Base-by-base conservation (phyloP, 768 basidiomycete species). In the Leccinum barrowsii region DNA sequence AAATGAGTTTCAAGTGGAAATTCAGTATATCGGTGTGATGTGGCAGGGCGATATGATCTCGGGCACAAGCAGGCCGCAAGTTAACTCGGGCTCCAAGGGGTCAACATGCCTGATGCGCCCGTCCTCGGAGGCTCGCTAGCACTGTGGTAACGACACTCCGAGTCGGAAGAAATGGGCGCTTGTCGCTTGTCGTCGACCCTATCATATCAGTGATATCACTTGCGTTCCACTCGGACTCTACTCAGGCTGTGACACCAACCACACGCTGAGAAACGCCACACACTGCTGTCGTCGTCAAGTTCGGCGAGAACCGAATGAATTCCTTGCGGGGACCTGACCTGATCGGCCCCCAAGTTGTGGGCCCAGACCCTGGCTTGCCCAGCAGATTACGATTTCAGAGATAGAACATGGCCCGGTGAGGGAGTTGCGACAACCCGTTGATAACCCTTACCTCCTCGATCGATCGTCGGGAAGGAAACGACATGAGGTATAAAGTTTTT, bases 401-500 rank as follows among this genome's bases (percentile, higher is more conserved):
- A 34, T 12, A 28, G 48, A 26, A 26, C 15, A 10, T 28, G 21
- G 30, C 34, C 13, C 24, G 8, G 22, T 15, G 40, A 26, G 40
- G 42, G 10, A 44, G 42, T 44, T 42, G 7, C 22, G 21, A 21
- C 7, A 5, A 21, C 28, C 28, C 6, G 2, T 19, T 34, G 26
- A 47, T 28, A 46, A 48, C 42, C 54, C 30, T 50, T 32, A 48
- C 46, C 46, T 53, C 52, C 24, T 52, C 56, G 56, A 62, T 64
- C 40, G 51, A 64, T 61, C 54, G 44, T 32, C 24, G 10, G 15
- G 19, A 44, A 47, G 30, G 30, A 48, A 22, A 26, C 10, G 51
- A 51, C 64, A 58, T 37, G 64, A 61, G 63, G 54, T 21, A 42
- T 54, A 63, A 52, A 32, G 60, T 44, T 44, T 44, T 44, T 44